phyloP scores from a whole-genome alignment of 306 rosid genomes.

The Phaseolus lunatus region DNA sequence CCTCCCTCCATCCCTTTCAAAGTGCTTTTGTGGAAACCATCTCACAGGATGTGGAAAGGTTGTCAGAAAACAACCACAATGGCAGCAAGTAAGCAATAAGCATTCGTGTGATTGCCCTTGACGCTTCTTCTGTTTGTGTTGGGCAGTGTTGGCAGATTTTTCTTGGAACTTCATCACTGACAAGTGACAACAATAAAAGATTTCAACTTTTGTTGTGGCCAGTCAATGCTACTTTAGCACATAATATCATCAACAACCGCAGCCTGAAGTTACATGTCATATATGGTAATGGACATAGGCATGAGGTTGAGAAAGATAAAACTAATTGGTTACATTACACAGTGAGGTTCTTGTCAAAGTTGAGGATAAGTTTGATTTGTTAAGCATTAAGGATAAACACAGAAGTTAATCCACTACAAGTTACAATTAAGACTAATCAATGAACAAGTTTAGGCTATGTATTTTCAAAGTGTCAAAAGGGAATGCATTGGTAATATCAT shows the following conservation, averaged over 20 bases:
- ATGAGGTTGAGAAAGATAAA: conserved; percentile 44
- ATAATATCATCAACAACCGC: conserved; percentile 33
- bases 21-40: conserved; percentile 32
- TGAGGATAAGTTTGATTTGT: conserved; percentile 20
- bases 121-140: conserved; percentile 29
- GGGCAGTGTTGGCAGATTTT: conserved; percentile 44
- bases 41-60: conserved; percentile 36
- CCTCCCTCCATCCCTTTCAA: conserved; percentile 39
- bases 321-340: conserved; percentile 20
- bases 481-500: conserved; percentile 29
- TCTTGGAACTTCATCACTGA: conserved; percentile 41
- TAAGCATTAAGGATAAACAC: conserved; percentile 22
- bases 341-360: conserved; percentile 44
- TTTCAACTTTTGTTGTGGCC: conserved; percentile 37
- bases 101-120: conserved; percentile 32
- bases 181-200: conserved; percentile 4
- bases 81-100: conserved; percentile 4
- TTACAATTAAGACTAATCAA: conserved; percentile 36
- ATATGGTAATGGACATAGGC: conserved; percentile 42
- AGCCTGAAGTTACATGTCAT: conserved; percentile 29
- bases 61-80: conserved; percentile 32
- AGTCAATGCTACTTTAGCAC: conserved; percentile 43
- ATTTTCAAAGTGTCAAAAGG: conserved; percentile 28
- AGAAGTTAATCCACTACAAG: conserved; percentile 37
- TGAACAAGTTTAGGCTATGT: not conserved